Base-by-base conservation (phyloP, 2,329 filamentous ascomycete genomes). In the Byssochlamys sp. region DNA sequence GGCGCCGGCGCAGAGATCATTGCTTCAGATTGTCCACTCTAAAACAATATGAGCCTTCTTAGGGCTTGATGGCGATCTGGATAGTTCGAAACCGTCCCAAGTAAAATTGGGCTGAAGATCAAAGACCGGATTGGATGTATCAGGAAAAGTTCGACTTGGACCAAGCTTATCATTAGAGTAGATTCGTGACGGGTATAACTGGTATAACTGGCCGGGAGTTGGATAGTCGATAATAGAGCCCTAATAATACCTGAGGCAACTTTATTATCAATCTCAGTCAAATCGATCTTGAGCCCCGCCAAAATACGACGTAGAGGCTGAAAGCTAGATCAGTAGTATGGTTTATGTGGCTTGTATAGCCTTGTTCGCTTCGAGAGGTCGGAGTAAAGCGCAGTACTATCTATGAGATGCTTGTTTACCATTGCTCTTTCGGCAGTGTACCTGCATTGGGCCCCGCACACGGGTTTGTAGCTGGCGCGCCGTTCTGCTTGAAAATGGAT, bases 1-100 rank as follows among this genome's bases (percentile, higher is more conserved):
- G 45, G 49, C 49, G 49, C 27, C 39, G 39, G 39, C 39, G n/a
- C 39, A 45, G 39, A 19, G 33, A 45, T 57, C 45, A 29, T n/a
- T 25, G 60, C 61, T 63, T 61, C 60, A 61, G 53, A 59, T 56
- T 59, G n/a, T 14, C 57, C 60, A 59, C 27, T 51, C 49, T 51
- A 51, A 19, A 51, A 51, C 49, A 51, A 19, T 45, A 19, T 19
- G 6, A n/a, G 49, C 12, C 49, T 26, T 28, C 49, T 26, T 26
- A 28, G 27, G 24, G 27, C 49, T 51, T 14, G 49, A 51, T 28
- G 27, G 49, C 24, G 27, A 26, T 28, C 24, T 28, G 49, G 49
- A 51, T 28, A n/a, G 25, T 10, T 28, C 49, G 49, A 19, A 45
- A 19, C 39, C 39, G n/a, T 45, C 39, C 39, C 39, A 45, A 45